Base-by-base conservation (phyloP, 2,329 filamentous ascomycete genomes). In the Arthrobotrys sphaeroides region DNA sequence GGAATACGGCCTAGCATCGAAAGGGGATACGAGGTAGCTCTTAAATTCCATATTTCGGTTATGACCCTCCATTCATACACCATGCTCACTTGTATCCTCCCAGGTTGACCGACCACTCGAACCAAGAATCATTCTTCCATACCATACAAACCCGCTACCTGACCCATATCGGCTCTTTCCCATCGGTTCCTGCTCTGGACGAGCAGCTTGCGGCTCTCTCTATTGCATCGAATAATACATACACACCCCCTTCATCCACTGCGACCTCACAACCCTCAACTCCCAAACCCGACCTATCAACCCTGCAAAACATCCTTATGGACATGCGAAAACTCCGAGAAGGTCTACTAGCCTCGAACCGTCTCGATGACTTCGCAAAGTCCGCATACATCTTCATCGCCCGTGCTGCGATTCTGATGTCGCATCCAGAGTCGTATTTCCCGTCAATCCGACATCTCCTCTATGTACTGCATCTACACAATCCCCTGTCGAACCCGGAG, bases 271-370 rank as follows among this genome's bases (percentile, higher is more conserved):
- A 49, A 13, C 5, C 70, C 5, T 55, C 40, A n/a, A 51, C 40
- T 36, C 42, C 68, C 16, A 40, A 69, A 38, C 55, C 62, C 7
- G 73, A 77, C 22, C 40, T 62, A 13, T 38, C 73, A 13, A 67
- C 38, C 22, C 73, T 77, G 0, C 66, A 77, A 45, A 62, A 66
- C 18, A 89, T 98, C 61, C 86, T 97, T 64, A 88, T 91, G 80
- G 92, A 94, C 2, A 90, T 98, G 81, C 90, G 95, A 77, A 98
- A 97, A 82, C 88, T 99, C 31, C 89, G 95, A 68, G 95, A 99
- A 84, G 94, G 90, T 22, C 90, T 98, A 53, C 88, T 96, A 1
- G 92, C 92, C 10, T 90, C 91, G 6, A 88, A 89, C 62, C 89
- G 94, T 18, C 85, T 86, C 36, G 91, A 97, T 81, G 85, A 88